Evolutionary conservation across 106 monocot species (phyloP).

Genomic region (Acanthochlamys bracteata): DNA sequence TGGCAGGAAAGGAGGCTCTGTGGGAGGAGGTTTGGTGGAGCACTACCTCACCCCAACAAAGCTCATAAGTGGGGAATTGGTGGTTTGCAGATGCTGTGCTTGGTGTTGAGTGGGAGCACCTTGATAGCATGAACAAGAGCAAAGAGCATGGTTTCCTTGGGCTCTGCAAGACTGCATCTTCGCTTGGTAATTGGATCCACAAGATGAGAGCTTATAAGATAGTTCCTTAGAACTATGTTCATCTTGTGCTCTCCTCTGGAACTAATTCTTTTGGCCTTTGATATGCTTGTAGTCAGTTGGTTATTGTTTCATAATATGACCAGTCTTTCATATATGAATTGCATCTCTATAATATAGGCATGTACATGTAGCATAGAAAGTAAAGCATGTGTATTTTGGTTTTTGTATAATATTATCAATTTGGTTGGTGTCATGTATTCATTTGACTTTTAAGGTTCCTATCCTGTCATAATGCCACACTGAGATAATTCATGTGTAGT

Average conservation of each 20-base stretch:
- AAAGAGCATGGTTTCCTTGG: slow-evolving; percentile 82
- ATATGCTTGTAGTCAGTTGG: neutral
- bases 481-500: too few relatives aligned
- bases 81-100: slow-evolving; percentile 34
- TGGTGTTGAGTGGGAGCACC: slow-evolving; percentile 14
- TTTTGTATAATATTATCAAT: too few relatives aligned
- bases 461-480: too few relatives aligned
- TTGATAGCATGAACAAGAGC: slow-evolving; percentile 82
- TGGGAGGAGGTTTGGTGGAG: slow-evolving; percentile 59
- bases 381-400: too few relatives aligned
- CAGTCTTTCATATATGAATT: too few relatives aligned
- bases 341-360: too few relatives aligned
- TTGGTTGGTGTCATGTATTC: too few relatives aligned
- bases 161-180: slow-evolving; percentile 42
- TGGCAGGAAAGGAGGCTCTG: slow-evolving; percentile 53
- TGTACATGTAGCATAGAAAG: too few relatives aligned
- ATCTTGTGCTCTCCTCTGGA: too few relatives aligned
- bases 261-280: too few relatives aligned
- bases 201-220: slow-evolving; percentile 68
- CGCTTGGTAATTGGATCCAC: slow-evolving; percentile 57
- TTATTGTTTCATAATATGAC: neutral
- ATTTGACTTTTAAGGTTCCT: too few relatives aligned
- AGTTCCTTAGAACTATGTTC: slow-evolving; percentile 30
- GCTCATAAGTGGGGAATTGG: slow-evolving; percentile 46
- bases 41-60: slow-evolving; percentile 33